Conservation (phyloP, 129 eudicot genomes). For the Erigeron canadensis region DNA sequence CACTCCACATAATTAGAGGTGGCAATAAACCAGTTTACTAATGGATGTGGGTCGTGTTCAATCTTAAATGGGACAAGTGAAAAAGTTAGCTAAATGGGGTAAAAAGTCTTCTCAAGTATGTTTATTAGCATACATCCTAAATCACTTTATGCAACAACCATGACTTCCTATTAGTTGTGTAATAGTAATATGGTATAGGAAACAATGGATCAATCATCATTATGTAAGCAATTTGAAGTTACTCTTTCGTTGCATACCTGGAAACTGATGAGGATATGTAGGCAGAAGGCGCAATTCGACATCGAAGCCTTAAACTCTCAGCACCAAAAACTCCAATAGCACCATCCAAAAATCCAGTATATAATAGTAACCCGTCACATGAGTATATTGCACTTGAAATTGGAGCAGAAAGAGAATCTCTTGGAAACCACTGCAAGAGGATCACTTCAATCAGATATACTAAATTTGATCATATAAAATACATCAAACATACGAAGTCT, state of each 20-base stretch:
- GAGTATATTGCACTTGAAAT: slow-evolving; percentile 77
- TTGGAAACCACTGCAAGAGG: slow-evolving; percentile 65
- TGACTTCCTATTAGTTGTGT: not conserved
- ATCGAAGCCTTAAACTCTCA: slow-evolving; percentile 35
- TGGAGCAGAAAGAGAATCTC: slow-evolving; percentile 69
- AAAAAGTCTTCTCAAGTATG: not conserved
- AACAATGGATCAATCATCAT: not conserved
- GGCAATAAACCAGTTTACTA: not conserved
- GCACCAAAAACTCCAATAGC: slow-evolving; percentile 67
- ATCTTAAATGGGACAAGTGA: not conserved
- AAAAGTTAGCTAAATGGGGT: not conserved
- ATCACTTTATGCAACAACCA: not conserved
- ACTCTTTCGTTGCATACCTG: slow-evolving; percentile 38
- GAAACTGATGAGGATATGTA: slow-evolving; percentile 60
- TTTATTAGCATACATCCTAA: not conserved
- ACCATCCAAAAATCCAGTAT: slow-evolving; percentile 74
- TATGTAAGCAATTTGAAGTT: not conserved
- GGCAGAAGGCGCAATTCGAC: slow-evolving; percentile 68
- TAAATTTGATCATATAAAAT: not conserved
- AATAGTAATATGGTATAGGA: too few relatives aligned
- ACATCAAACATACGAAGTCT: not conserved
- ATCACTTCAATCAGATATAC: not conserved
- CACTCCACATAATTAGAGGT: slow-evolving; percentile 9
- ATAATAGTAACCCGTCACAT: slow-evolving; percentile 64
- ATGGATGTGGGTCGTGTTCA: not conserved